Evolutionary conservation across 75 land plant species (phyloP).

Genomic region (Selaginella tamariscina): DNA sequence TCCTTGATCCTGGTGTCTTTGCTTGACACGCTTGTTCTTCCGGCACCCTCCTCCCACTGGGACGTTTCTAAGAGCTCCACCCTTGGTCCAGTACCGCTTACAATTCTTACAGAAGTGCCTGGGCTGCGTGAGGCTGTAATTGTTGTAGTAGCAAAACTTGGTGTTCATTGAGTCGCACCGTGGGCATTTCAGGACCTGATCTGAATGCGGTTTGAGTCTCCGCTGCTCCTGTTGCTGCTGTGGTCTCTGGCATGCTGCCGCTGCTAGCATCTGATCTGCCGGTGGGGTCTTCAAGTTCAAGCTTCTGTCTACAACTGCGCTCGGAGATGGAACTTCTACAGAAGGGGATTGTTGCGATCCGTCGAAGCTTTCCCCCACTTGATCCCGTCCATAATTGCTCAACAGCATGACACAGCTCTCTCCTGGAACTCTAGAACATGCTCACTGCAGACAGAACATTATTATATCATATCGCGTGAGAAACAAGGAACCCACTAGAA

Average conservation of each 20-base stretch:
- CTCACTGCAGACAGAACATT: background rate
- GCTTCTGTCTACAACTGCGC: background rate
- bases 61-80: slow-evolving; percentile 48
- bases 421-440: background rate
- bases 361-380: background rate
- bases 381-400: slow-evolving; percentile 1
- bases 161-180: slow-evolving; percentile 51
- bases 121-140: slow-evolving; percentile 59
- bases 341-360: background rate
- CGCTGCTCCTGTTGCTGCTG: background rate
- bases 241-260: background rate
- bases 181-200: slow-evolving; percentile 35
- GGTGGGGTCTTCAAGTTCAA: background rate
- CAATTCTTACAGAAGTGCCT: slow-evolving; percentile 51
- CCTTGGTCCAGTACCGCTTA: slow-evolving; percentile 50
- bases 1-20: background rate
- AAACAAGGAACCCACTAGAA: background rate
- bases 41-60: slow-evolving; percentile 57
- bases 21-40: slow-evolving; percentile 32
- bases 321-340: background rate
- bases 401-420: slow-evolving; percentile 3
- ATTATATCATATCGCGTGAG: background rate
- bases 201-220: slow-evolving; percentile 22
- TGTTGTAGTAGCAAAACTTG: slow-evolving; percentile 58
- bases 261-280: background rate